Evolutionary conservation across 2,329 filamentous ascomycete genomes (phyloP).

Genomic region (Ceratocystis huliohia): DNA sequence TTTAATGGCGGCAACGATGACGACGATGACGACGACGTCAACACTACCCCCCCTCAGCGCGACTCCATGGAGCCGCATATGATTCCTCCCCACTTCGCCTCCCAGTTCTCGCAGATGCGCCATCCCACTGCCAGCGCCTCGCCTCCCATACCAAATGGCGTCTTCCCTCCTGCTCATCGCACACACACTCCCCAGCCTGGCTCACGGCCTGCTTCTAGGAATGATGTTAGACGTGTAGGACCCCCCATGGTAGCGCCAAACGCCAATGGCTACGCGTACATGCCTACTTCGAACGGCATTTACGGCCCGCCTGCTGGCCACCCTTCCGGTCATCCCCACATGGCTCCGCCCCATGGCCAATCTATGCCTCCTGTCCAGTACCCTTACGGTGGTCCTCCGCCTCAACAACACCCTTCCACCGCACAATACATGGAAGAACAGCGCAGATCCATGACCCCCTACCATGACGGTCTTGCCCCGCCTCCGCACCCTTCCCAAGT

Average conservation of each 20-base stretch:
- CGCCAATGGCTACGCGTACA: constrained; percentile 23
- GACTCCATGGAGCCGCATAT: constrained; percentile 47
- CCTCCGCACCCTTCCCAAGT: constrained; percentile 49
- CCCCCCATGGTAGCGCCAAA: constrained; percentile 23
- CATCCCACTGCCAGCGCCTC: constrained; percentile 76
- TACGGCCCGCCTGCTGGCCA: constrained; percentile 24
- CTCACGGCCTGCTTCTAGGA: constrained; percentile 25
- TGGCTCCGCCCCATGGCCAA: constrained; percentile 9
- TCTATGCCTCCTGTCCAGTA: constrained; percentile 23
- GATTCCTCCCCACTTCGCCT: constrained; percentile 58
- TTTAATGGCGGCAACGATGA: constrained; percentile 83
- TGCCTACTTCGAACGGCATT: constrained; percentile 24
- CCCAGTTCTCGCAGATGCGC: constrained; percentile 67
- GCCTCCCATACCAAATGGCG: constrained; percentile 70
- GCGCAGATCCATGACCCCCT: constrained; percentile 51
- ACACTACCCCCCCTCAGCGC: constrained; percentile 58
- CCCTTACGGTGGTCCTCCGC: constrained; percentile 24
- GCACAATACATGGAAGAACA: constrained; percentile 67
- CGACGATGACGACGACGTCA: constrained; percentile 66
- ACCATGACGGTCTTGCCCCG: constrained; percentile 31
- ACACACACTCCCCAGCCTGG: constrained; percentile 24
- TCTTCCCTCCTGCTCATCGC: constrained; percentile 31
- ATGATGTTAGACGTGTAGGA: constrained; percentile 29
- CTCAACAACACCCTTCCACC: constrained; percentile 36
- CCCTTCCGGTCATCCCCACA: constrained; percentile 15